Evolutionary conservation across 306 rosid genomes (phyloP).

Genomic region (Cicer chorassanicum): DNA sequence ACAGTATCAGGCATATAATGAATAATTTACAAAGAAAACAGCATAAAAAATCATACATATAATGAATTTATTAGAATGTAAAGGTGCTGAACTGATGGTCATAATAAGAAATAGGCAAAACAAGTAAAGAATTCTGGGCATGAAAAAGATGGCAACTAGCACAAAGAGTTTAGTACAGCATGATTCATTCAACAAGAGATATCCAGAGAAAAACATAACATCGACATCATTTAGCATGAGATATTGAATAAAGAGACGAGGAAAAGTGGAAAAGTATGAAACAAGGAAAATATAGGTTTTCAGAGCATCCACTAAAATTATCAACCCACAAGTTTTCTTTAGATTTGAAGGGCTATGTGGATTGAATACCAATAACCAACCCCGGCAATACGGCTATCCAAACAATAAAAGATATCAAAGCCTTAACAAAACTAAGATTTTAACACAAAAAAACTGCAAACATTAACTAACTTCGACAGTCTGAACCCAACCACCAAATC

Average conservation of each 20-base stretch:
- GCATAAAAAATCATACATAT: conserved; percentile 1
- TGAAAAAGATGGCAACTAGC: conserved; percentile 13
- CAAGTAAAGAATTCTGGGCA: conserved; percentile 10
- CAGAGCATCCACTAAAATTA: conserved; percentile 24
- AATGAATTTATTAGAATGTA: conserved; percentile 13
- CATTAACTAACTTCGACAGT: conserved; percentile 27
- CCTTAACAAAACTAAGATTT: conserved; percentile 6
- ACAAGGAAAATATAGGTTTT: background rate
- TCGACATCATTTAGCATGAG: conserved; percentile 9
- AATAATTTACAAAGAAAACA: conserved; percentile 10
- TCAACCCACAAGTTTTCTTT: conserved; percentile 15
- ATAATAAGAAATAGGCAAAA: conserved; percentile 21
- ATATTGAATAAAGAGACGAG: conserved; percentile 1
- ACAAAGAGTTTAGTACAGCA: conserved; percentile 24
- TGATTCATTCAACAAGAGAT: conserved; percentile 31
- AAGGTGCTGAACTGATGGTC: conserved; percentile 30
- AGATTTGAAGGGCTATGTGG: conserved; percentile 19
- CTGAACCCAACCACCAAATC: conserved; percentile 17
- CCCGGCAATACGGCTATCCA: conserved; percentile 24
- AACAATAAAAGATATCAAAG: conserved; percentile 26
- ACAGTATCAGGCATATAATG: conserved; percentile 34
- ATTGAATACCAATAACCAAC: conserved; percentile 25
- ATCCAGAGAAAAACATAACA: conserved; percentile 1
- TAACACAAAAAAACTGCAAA: background rate
- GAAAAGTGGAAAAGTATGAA: background rate